Conservation (phyloP, 1,139 yeast species). For the Kodamaea arcana region DNA sequence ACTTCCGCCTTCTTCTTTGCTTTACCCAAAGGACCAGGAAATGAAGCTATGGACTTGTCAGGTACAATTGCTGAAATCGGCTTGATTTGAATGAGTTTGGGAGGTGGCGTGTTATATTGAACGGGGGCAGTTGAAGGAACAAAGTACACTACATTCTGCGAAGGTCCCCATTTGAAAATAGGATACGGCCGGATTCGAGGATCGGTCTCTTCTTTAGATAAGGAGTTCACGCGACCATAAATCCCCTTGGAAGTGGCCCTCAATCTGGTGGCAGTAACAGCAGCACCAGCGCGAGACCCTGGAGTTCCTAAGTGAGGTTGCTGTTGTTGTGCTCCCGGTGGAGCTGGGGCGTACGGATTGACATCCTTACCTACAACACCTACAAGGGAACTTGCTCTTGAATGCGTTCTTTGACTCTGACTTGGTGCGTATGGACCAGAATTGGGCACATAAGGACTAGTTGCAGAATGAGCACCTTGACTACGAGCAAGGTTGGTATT, state of each 20-base stretch:
- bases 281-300: slow-evolving; percentile 12
- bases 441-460: slow-evolving; percentile 45
- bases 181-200: slow-evolving; percentile 66
- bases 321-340: slow-evolving; percentile 2
- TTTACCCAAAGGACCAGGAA: slow-evolving; percentile 67
- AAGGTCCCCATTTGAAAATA: slow-evolving; percentile 64
- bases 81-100: slow-evolving; percentile 16
- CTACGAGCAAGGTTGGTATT: slow-evolving; percentile 13
- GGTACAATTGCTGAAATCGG: slow-evolving; percentile 16
- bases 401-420: slow-evolving; percentile 33
- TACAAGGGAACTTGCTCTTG: slow-evolving; percentile 41
- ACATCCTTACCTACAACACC: slow-evolving; percentile 37
- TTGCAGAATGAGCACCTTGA: slow-evolving; percentile 17
- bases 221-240: slow-evolving; percentile 12
- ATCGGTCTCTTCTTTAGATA: slow-evolving; percentile 31
- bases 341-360: slow-evolving; percentile 44
- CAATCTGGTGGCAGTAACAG: slow-evolving; percentile 6
- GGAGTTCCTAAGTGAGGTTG: slow-evolving; percentile 3
- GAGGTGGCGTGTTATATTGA: slow-evolving; percentile 9
- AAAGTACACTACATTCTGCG: slow-evolving; percentile 27
- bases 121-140: slow-evolving; percentile 22
- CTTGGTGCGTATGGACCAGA: slow-evolving; percentile 48
- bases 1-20: slow-evolving; percentile 57
- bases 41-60: slow-evolving; percentile 19
- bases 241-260: slow-evolving; percentile 26